A percentile compares a stretch with the other conserved stretches of the same genome.
Evolutionary conservation across 305 asterid genomes (phyloP).

Genomic region (Rubia tinctorum): DNA sequence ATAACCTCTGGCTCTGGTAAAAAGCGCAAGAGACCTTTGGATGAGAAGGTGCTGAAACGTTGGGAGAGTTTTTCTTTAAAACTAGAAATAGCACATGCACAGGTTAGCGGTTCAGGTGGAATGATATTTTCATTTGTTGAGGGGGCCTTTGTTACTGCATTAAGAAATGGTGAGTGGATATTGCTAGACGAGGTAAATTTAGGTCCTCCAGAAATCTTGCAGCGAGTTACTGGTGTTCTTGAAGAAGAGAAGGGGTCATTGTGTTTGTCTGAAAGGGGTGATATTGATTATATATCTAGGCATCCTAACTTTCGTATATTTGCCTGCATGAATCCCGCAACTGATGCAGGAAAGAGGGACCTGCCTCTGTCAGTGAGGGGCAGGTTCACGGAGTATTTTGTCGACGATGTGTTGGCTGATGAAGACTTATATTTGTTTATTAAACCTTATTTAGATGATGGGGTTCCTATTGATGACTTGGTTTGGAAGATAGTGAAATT

Average conservation of each 20-base stretch:
- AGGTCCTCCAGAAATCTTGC: constrained; percentile 99
- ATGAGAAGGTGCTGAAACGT: constrained; percentile 38
- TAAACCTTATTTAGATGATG: constrained; percentile 54
- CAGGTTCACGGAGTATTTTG: constrained; percentile 91
- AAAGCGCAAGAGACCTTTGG: constrained; percentile 83
- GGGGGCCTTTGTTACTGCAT: constrained; percentile 91
- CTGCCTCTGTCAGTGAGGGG: constrained; percentile 71
- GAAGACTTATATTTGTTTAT: constrained; percentile 80
- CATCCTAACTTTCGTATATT: constrained; percentile 79
- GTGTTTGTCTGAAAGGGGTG: constrained; percentile 96
- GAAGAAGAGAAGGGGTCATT: constrained; percentile 89
- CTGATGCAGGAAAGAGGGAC: constrained; percentile 99
- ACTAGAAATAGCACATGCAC: constrained; percentile 63
- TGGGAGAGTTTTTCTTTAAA: constrained; percentile 70
- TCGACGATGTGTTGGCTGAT: constrained; percentile 87
- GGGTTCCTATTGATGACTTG: constrained; percentile 33
- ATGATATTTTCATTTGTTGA: constrained; percentile 96
- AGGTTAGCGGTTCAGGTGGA: constrained; percentile 68
- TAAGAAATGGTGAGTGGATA: constrained; percentile 94
- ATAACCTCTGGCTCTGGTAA: constrained; percentile 48
- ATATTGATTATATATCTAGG: constrained; percentile 63
- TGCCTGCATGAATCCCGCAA: constrained; percentile 99
- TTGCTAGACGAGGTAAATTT: constrained; percentile 96
- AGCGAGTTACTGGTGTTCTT: constrained; percentile 88
- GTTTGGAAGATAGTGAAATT: constrained; percentile 54